A percentile compares a stretch with the other conserved stretches of the same genome.
These are phyloP conservation scores for Phylloporus rhodoxanthus DNA, from an alignment of 768 basidiomycete genomes.

Conservation along the genomic window DNA sequence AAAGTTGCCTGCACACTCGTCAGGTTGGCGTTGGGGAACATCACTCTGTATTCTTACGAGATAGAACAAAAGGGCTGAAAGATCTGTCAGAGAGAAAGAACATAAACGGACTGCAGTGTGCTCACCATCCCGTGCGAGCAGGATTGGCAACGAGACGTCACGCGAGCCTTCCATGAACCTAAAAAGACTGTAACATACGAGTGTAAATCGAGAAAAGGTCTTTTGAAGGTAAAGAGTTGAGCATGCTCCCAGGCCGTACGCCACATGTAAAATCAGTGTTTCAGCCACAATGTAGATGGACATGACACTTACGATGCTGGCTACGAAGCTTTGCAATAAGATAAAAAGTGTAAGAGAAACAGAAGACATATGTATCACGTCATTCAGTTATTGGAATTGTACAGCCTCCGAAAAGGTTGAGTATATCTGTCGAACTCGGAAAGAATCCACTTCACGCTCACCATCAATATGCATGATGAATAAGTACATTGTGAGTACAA, in stretches of 20 bases:
- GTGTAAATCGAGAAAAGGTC: slow-evolving; percentile 12
- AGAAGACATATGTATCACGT: neutral
- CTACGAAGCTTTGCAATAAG: neutral
- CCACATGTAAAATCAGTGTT: neutral
- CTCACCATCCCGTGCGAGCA: slow-evolving; percentile 12
- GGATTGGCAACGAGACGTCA: slow-evolving; percentile 1
- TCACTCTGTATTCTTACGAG: slow-evolving; percentile 9
- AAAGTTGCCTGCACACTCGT: neutral
- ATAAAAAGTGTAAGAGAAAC: neutral
- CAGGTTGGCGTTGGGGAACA: too few relatives aligned
- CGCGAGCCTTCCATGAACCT: neutral
- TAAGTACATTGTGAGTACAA: neutral
- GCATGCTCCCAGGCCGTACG: too few relatives aligned
- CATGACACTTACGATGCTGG: slow-evolving; percentile 1
- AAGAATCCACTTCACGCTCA: neutral
- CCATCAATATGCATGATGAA: neutral
- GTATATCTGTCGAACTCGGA: neutral
- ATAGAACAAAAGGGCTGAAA: slow-evolving; percentile 9
- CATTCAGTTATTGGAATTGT: slow-evolving; percentile 1
- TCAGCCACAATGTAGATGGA: neutral
- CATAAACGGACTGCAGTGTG: too few relatives aligned
- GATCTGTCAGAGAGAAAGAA: neutral
- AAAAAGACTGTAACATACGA: slow-evolving; percentile 8
- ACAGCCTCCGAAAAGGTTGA: neutral
- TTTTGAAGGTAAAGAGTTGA: neutral